Conservation (phyloP, 2,329 filamentous ascomycete species). For the Tetracladium maxilliforme region DNA sequence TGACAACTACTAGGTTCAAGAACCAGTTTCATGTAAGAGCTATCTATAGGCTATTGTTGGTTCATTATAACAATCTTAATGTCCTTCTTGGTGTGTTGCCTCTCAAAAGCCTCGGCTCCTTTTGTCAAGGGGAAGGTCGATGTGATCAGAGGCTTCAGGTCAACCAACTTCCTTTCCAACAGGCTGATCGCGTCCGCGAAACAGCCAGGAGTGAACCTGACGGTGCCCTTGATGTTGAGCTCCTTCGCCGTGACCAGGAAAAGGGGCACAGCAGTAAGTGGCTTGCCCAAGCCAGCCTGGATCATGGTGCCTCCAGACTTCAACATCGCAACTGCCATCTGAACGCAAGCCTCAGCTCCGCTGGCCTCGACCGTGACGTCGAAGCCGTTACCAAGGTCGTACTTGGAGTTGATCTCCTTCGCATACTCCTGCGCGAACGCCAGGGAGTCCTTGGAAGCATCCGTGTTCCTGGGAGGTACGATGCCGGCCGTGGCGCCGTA, state of each 20-base stretch:
- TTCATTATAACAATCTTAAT: conserved; percentile 12
- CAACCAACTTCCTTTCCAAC: conserved; percentile 7
- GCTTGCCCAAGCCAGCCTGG: conserved; percentile 10
- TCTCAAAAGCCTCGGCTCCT: conserved; percentile 8
- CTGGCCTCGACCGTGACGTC: conserved; percentile 11
- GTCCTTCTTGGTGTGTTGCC: conserved; percentile 7
- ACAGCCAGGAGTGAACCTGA: conserved; percentile 12
- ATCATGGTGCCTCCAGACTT: conserved; percentile 10
- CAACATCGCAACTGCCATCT: conserved; percentile 10
- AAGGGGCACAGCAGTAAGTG: conserved; percentile 7
- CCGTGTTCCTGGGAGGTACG: conserved; percentile 6
- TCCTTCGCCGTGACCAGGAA: conserved; percentile 11
- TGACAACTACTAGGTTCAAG: too few species aligned
- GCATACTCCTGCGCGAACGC: conserved; percentile 7
- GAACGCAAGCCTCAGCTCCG: conserved; percentile 10
- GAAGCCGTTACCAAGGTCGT: conserved; percentile 8
- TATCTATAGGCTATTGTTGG: conserved; percentile 6
- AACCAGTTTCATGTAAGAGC: too few species aligned
- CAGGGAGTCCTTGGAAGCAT: conserved; percentile 4
- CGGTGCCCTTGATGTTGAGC: conserved; percentile 11
- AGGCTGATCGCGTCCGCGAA: conserved; percentile 11
- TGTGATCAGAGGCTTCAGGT: conserved; percentile 12
- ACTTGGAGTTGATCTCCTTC: conserved; percentile 5
- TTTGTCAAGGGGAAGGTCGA: conserved; percentile 9
- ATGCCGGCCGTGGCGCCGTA: conserved; percentile 10